These are phyloP conservation scores for Hypsizygus marmoreus DNA, from an alignment of 768 basidiomycete species.

Conservation along the genomic window DNA sequence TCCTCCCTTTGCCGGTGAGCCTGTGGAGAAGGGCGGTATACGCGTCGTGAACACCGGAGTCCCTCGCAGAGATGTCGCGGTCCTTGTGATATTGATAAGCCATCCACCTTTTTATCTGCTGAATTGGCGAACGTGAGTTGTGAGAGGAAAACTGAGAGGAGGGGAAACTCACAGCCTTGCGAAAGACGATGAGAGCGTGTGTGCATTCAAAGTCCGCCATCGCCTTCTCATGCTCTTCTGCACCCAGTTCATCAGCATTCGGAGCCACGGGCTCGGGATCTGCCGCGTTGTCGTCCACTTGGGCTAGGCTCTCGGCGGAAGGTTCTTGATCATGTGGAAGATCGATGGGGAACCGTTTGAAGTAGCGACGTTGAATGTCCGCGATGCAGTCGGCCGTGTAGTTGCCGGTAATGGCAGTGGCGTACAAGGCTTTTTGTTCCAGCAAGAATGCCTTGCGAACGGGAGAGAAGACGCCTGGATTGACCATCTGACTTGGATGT, in stretches of 20 bases:
- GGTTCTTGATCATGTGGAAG: slow-evolving; percentile 13
- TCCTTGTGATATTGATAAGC: slow-evolving; percentile 16
- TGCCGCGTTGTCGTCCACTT: slow-evolving; percentile 8
- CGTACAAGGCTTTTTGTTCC: background rate
- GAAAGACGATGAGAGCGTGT: background rate
- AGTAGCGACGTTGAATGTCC: slow-evolving; percentile 10
- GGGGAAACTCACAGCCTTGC: background rate
- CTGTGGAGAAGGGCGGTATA: background rate
- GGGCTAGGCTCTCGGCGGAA: background rate
- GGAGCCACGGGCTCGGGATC: background rate
- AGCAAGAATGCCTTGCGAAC: background rate
- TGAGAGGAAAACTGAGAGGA: background rate
- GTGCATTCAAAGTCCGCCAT: background rate
- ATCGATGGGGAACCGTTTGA: slow-evolving; percentile 14
- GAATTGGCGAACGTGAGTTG: slow-evolving; percentile 2
- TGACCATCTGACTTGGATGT: no score
- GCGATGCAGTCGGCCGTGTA: slow-evolving; percentile 2
- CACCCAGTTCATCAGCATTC: background rate
- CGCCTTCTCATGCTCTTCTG: slow-evolving; percentile 1
- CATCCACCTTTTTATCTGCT: slow-evolving; percentile 20
- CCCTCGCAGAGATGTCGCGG: slow-evolving; percentile 3
- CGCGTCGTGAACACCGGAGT: slow-evolving; percentile 6
- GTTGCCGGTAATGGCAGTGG: background rate
- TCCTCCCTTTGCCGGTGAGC: background rate
- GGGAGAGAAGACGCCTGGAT: background rate